phyloP scores from a whole-genome alignment of 2,329 filamentous ascomycete species.

The Allantophomopsis cytisporea region DNA sequence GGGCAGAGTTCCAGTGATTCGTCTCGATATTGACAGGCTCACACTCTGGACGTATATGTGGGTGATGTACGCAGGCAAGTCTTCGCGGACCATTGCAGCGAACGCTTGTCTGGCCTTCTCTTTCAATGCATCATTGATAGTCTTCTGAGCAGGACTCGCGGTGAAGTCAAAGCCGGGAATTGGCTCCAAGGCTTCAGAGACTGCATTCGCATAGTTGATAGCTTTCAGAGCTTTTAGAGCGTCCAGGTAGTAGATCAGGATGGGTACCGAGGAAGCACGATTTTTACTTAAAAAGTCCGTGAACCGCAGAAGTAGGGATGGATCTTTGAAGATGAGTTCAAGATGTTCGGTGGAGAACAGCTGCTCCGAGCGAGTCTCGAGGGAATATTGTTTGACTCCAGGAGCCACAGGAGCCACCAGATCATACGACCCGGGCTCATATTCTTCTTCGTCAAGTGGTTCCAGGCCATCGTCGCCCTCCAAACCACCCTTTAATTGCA shows the following conservation, averaged over 20 bases:
- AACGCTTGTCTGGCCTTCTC: conserved; percentile 53
- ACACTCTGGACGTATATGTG: conserved; percentile 56
- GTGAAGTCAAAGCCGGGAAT: conserved; percentile 43
- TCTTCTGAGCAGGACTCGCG: conserved; percentile 30
- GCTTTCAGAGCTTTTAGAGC: conserved; percentile 57
- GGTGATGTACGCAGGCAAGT: conserved; percentile 59
- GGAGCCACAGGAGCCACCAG: conserved; percentile 29
- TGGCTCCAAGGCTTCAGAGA: conserved; percentile 44
- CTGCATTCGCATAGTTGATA: conserved; percentile 57
- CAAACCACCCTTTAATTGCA: conserved; percentile 11
- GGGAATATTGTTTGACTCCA: conserved; percentile 27
- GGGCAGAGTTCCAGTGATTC: conserved; percentile 54
- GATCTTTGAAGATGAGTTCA: conserved; percentile 48
- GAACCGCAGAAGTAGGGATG: conserved; percentile 48
- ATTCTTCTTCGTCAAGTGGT: conserved; percentile 24
- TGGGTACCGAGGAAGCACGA: conserved; percentile 46
- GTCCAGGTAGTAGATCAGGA: conserved; percentile 61
- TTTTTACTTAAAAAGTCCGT: conserved; percentile 49
- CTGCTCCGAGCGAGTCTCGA: conserved; percentile 51
- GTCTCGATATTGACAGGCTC: conserved; percentile 52
- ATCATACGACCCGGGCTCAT: conserved; percentile 38
- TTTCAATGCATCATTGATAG: conserved; percentile 43
- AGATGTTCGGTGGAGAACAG: conserved; percentile 56
- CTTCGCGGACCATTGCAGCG: conserved; percentile 47
- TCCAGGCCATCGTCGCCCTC: conserved; percentile 37